Evolutionary conservation across 192 early-diverging fungal genomes (phyloP), one percentile per base, ranked within the genome.

Genomic region (Umbelopsis ramanniana): DNA sequence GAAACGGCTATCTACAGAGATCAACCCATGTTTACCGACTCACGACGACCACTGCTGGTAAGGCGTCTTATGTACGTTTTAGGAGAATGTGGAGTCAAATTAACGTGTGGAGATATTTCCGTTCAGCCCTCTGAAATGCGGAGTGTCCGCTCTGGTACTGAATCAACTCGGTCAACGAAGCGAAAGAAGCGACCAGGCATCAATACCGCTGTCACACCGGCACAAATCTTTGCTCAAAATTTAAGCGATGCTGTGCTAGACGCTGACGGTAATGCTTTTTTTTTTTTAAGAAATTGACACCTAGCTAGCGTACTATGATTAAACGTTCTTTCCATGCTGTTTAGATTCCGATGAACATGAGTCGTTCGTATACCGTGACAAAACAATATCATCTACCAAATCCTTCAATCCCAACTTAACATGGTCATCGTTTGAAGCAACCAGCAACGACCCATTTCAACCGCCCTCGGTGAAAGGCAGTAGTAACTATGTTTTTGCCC

Each of bases 341-440:
- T 46, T 71, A 79, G 78, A 79, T 72, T 79, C 78, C 24, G 78
- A 79, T 63, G 78, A 79, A 23, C 53, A 70, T 35, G 78, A 79
- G 60, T 46, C 52, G 15, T 79, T 72, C 63, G 73, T 79, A 12
- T 79, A 79, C 26, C 70, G 78, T 33, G 78, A 75, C 35, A 74
- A 78, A 47, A 50, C 76, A 10, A 33, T 60, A 22, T 71, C 52
- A 21, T 55, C 68, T 33, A 54, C 52, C 22, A 48, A 71, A 43
- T 57, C 38, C 54, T 24, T 71, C 24, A 46, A 71, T n/a, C 54
- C 53, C 38, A 43, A 40, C 38, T 45, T 55, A 21, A 69, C 52
- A 5, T 74, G 57, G 69, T 71, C 74, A 52, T 71, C 74, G 26
- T 66, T 60, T 37, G 74, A 69, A 50, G 60, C 68, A 8, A 45